Evolutionary conservation across 2,329 filamentous ascomycete genomes (phyloP).

Genomic region (Phoma sp.): DNA sequence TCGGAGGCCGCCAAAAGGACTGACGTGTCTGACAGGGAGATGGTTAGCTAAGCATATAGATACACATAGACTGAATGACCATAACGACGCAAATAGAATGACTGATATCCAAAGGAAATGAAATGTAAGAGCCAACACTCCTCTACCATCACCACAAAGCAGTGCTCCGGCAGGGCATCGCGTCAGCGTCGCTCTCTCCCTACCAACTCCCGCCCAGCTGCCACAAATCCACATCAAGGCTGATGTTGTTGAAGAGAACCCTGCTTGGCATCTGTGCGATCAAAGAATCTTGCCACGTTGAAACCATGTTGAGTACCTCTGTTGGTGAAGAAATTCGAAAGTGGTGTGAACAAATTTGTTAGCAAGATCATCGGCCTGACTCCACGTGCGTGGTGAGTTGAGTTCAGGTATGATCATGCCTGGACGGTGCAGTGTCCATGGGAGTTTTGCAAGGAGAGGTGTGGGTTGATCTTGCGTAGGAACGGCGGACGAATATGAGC

Average conservation of each 20-base stretch:
- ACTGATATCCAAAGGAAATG: not conserved
- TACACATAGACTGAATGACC: not conserved
- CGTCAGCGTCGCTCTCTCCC: constrained; percentile 3
- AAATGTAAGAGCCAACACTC: not conserved
- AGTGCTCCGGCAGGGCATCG: constrained; percentile 2
- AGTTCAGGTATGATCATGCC: not conserved
- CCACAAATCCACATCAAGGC: not conserved
- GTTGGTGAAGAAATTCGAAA: no score
- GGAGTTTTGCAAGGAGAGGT: not conserved
- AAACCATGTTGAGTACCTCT: no score
- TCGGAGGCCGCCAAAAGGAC: no score
- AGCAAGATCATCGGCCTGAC: no score
- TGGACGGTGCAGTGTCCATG: not conserved
- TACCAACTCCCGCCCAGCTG: not conserved
- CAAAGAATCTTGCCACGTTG: not conserved
- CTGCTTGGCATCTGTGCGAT: not conserved
- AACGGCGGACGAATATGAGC: not conserved
- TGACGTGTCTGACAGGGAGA: no score
- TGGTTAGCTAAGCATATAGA: no score
- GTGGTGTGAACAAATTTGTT: no score
- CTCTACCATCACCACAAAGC: constrained; percentile 9
- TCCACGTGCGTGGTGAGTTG: no score
- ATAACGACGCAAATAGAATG: not conserved
- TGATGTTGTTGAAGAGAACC: not conserved
- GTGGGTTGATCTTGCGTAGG: not conserved